Percentiles rank a stretch among this genome's conserved stretches.
Conservation (phyloP, 2,329 filamentous ascomycete species). For the Diplodia corticola region DNA sequence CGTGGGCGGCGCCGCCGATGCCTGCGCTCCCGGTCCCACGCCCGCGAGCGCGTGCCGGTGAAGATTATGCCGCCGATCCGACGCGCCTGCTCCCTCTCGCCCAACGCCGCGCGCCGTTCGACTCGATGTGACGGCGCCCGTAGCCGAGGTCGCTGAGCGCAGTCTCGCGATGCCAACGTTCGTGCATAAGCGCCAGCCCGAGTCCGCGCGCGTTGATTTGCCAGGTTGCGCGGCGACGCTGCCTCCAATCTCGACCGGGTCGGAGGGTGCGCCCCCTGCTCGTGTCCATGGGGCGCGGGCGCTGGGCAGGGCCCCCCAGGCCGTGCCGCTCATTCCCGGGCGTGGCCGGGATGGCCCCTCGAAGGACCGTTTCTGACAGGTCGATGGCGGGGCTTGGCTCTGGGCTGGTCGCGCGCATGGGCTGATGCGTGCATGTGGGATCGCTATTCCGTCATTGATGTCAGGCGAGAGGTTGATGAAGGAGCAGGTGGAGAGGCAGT, state of each 20-base stretch:
- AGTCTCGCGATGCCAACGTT: constrained; percentile 7
- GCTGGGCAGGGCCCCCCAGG: not conserved
- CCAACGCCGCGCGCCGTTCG: not conserved
- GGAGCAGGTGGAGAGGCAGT: constrained; percentile 19
- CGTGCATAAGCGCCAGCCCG: constrained; percentile 22
- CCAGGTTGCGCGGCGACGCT: constrained; percentile 14
- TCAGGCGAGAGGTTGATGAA: constrained; percentile 24
- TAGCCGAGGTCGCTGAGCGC: constrained; percentile 6
- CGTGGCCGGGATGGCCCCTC: constrained; percentile 16
- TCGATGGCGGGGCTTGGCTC: constrained; percentile 24
- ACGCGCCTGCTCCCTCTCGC: not conserved
- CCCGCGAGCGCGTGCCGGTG: constrained; percentile 8
- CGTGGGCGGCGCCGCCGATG: constrained; percentile 9
- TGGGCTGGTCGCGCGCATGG: constrained; percentile 21
- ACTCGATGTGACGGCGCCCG: not conserved
- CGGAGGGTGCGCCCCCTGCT: constrained; percentile 22
- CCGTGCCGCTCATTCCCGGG: constrained; percentile 20
- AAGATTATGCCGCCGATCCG: constrained; percentile 25
- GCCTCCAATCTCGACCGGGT: constrained; percentile 18
- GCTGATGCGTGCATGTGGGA: constrained; percentile 25
- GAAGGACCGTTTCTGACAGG: constrained; percentile 24
- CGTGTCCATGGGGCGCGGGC: not conserved
- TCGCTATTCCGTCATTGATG: constrained; percentile 24
- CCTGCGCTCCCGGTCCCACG: constrained; percentile 14
- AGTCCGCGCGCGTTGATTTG: constrained; percentile 17